These are phyloP conservation scores for Kluyveromyces wickerhamii DNA, from an alignment of 805 yeast species.

Conservation along the genomic window DNA sequence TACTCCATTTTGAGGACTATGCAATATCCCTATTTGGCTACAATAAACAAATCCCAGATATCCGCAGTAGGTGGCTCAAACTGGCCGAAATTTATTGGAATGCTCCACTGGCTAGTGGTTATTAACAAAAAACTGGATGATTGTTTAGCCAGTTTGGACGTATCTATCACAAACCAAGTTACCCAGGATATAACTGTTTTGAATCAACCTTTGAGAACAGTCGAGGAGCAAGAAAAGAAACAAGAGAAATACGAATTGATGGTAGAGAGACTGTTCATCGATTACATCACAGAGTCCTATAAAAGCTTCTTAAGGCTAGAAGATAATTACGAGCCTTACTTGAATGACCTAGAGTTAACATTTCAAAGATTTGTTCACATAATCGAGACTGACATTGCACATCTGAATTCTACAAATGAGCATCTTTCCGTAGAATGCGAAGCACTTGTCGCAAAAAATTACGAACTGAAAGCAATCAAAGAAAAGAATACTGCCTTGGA, in stretches of 20 bases:
- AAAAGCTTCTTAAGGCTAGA: slow-evolving; percentile 54
- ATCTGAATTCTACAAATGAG: slow-evolving; percentile 35
- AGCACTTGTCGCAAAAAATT: slow-evolving; percentile 37
- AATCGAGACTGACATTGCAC: slow-evolving; percentile 39
- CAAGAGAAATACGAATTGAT: slow-evolving; percentile 31
- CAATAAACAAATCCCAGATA: slow-evolving; percentile 75
- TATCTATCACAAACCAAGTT: slow-evolving; percentile 18
- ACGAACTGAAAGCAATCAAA: slow-evolving; percentile 42
- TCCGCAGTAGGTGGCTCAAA: slow-evolving; percentile 86
- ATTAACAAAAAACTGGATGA: slow-evolving; percentile 39
- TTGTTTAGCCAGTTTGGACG: slow-evolving; percentile 16
- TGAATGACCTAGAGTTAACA: slow-evolving; percentile 47
- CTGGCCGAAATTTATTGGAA: slow-evolving; percentile 79
- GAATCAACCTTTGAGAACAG: slow-evolving; percentile 18
- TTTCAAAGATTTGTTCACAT: slow-evolving; percentile 45
- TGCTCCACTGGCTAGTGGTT: slow-evolving; percentile 74
- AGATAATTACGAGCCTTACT: slow-evolving; percentile 51
- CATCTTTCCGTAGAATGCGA: slow-evolving; percentile 34
- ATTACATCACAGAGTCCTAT: slow-evolving; percentile 61
- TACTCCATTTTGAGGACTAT: slow-evolving; percentile 55
- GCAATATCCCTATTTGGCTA: slow-evolving; percentile 72
- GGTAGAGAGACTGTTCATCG: slow-evolving; percentile 41
- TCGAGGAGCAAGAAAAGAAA: slow-evolving; percentile 26
- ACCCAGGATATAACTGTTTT: slow-evolving; percentile 26
- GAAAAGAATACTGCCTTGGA: slow-evolving; percentile 57